Percentiles rank a stretch among this genome's conserved stretches.
Conservation (phyloP, 305 asterid genomes). For the Caryopteris hybrid region DNA sequence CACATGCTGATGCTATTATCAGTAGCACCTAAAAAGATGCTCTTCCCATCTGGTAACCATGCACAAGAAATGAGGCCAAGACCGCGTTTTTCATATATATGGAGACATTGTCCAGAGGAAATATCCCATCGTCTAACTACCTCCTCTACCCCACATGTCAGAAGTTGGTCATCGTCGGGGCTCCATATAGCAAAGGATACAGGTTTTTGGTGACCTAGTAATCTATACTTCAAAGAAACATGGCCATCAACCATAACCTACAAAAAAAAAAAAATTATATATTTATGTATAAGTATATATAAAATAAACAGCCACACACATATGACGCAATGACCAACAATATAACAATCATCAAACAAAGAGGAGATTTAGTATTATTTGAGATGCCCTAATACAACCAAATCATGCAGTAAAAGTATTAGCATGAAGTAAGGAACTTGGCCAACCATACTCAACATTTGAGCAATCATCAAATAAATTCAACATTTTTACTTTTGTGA, state of each 20-base stretch:
- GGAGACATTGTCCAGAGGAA: conserved; percentile 61
- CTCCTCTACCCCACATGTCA: conserved; percentile 87
- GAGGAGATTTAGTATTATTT: not conserved
- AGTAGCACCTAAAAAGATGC: conserved; percentile 55
- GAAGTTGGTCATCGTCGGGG: conserved; percentile 63
- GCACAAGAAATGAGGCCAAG: conserved; percentile 75
- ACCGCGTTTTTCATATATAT: conserved; percentile 45
- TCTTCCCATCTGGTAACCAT: conserved; percentile 75
- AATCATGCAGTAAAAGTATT: not conserved
- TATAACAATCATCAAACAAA: not conserved
- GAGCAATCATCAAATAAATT: not conserved
- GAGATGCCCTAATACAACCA: not conserved
- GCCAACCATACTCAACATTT: not conserved
- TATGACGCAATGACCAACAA: not conserved
- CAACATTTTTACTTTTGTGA: not conserved
- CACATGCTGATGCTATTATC: conserved; percentile 79
- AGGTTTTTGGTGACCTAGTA: conserved; percentile 59
- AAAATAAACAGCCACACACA: not conserved
- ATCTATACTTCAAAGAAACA: conserved; percentile 23
- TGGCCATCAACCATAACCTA: conserved; percentile 48
- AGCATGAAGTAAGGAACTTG: not conserved
- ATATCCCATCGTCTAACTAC: conserved; percentile 73
- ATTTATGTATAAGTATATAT: no score
- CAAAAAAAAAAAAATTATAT: not conserved
- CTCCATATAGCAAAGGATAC: conserved; percentile 76